Evolutionary conservation across 2,329 filamentous ascomycete genomes (phyloP).

Genomic region (Aureobasidium subglaciale): DNA sequence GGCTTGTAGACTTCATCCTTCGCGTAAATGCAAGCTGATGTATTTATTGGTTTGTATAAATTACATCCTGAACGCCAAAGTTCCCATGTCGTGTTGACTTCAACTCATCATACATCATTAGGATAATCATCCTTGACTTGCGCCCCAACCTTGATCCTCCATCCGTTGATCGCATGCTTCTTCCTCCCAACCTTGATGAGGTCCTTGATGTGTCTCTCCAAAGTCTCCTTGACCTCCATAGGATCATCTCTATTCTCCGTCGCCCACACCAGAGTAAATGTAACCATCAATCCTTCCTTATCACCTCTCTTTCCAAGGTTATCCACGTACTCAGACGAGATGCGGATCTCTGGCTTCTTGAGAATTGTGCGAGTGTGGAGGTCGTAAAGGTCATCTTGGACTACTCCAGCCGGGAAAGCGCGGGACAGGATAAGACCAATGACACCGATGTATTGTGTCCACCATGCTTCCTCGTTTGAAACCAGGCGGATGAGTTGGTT

Average conservation of each 20-base stretch:
- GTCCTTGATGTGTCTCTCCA: conserved; percentile 32
- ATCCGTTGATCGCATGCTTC: conserved; percentile 42
- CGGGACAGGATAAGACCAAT: conserved; percentile 48
- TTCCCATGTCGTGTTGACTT: too few relatives aligned
- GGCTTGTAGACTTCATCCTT: too few relatives aligned
- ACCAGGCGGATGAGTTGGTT: not conserved
- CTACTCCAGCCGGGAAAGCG: conserved; percentile 50
- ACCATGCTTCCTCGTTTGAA: conserved; percentile 39
- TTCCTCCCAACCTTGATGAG: conserved; percentile 49
- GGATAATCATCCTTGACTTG: conserved; percentile 12
- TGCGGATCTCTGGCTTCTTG: conserved; percentile 12
- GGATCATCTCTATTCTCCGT: conserved; percentile 6
- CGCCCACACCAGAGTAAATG: not conserved
- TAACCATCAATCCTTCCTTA: conserved; percentile 8
- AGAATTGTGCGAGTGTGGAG: not conserved
- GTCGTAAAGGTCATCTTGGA: conserved; percentile 8
- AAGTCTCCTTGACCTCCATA: conserved; percentile 23
- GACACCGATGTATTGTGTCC: conserved; percentile 53
- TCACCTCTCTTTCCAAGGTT: conserved; percentile 7
- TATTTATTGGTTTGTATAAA: too few relatives aligned
- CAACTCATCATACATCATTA: not conserved
- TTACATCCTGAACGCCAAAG: too few relatives aligned
- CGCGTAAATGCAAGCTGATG: too few relatives aligned
- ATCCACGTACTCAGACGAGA: conserved; percentile 14
- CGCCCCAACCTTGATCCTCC: conserved; percentile 27